Evolutionary conservation across 306 rosid genomes (phyloP), one percentile per base, ranked within the genome.

Genomic region (Trichosanthes cucumerina): DNA sequence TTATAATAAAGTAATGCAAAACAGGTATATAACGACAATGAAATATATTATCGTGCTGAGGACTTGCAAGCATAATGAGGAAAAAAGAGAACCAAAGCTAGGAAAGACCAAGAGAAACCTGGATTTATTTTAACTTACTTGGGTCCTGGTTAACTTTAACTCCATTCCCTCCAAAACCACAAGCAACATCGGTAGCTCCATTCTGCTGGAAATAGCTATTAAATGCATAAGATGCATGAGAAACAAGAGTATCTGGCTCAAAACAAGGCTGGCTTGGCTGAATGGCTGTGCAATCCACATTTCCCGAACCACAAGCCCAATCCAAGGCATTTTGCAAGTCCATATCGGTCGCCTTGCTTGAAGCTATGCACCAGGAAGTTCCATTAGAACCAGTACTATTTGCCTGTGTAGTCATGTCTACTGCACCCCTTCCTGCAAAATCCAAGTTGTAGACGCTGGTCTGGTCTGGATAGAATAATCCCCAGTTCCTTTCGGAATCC

Each of bases 401-500:
- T 18, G 89, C 76, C 28, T 66, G 58, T 0, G 97, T 79, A 36
- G 89, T 86, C 83, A 87, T 64, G 75, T 90, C 99, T n/a, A 85
- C 86, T 0, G 90, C 85, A 70, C 93, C 90, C 64, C 86, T 91
- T 79, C 99, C 99, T 1, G 90, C 83, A 85, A 92, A 96, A 86
- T 96, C 99, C 65, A 92, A 84, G 87, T 82, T 92, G 85, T 96
- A 96, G 69, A 92, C 98, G 75, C 98, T 96, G 70, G 99, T 96
- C 86, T 92, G 93, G 64, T 92, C 99, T 0, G 99, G 99, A 85
- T 91, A 96, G 90, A 87, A 95, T 43, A 95, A 81, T 21, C 99
- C 99, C 98, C 98, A 95, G 79, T 96, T 96, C 80, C 99, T 90
- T 89, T 92, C 99, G 2, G 99, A 96, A 66, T 91, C 98, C 84